Evolutionary conservation across 495 filamentous ascomycete genomes (phyloP).

Genomic region (Trichocladium antarcticum): DNA sequence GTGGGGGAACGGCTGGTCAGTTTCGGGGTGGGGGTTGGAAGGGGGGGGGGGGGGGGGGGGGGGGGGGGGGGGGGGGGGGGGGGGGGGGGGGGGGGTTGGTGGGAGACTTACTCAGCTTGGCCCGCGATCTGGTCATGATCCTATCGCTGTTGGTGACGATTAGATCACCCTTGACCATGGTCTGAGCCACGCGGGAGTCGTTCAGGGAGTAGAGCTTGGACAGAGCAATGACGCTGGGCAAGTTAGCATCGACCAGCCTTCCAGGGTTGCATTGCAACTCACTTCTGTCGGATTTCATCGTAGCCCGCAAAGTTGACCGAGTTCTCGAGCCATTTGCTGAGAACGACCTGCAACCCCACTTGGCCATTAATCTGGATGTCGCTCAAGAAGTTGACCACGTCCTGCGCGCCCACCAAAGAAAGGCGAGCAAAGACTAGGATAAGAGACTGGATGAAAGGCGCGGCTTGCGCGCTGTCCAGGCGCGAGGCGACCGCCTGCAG

Average conservation of each 20-base stretch:
- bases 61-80: neutral
- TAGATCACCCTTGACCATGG: conserved; percentile 81
- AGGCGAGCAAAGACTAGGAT: conserved; percentile 92
- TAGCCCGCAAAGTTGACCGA: conserved; percentile 93
- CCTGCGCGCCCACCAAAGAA: conserved; percentile 68
- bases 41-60: neutral
- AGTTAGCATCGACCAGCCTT: conserved; percentile 25
- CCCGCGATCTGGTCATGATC: conserved; percentile 85
- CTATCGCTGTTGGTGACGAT: conserved; percentile 68
- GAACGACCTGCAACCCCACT: conserved; percentile 74
- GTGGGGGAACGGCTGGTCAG: conserved; percentile 30
- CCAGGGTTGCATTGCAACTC: conserved; percentile 19
- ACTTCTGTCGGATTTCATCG: conserved; percentile 94
- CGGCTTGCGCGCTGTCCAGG: conserved; percentile 64
- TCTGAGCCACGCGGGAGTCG: conserved; percentile 67
- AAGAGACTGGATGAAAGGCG: conserved; percentile 77
- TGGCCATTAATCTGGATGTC: conserved; percentile 63
- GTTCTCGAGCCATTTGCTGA: conserved; percentile 93
- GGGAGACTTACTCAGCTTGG: conserved; percentile 50
- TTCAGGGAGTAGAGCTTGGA: conserved; percentile 79
- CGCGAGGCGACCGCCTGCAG: conserved; percentile 82
- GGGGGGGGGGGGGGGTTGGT: neutral
- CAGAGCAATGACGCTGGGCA: conserved; percentile 67
- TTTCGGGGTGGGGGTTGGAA: neutral
- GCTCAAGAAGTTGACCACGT: conserved; percentile 84